Base-by-base conservation (phyloP, 164 flowering plant genomes). In the Cinnamomum chago region DNA sequence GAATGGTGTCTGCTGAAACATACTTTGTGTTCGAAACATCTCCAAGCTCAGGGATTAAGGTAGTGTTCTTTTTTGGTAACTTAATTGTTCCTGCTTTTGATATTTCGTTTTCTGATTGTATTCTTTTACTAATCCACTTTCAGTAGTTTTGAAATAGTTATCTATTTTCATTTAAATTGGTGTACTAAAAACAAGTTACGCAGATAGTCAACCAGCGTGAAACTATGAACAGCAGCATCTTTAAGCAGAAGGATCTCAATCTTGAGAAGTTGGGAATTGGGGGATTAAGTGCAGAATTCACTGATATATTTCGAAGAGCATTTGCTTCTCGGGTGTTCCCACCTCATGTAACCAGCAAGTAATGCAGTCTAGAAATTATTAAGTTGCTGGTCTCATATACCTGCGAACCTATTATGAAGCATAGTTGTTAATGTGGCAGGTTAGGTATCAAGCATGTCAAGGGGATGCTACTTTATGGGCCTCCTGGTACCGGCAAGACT, bases 321-420 rank as follows among this genome's bases (percentile, higher is more conserved):
- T 96, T 96, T 90, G 98, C 99, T 7, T 96, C 98, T 70, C 90
- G 99, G 73, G 98, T 96, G 81, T 92, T 91, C 69, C 99, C 99
- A 76, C 81, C 99, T 4, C 98, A 94, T 81, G 97, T 96, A 76
- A 89, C 97, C 27, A 82, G 62, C 58, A 92, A 91, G 99, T 95
- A 92, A 77, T 74, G 28, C 23, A 28, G 47, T 10, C 58, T 58
- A 64, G 7, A 12, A 50, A 52, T 17, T 69, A 35, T 62, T 40
- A 70, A 58, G 5, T 55, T 71, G 18, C 22, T 7, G n/a, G 7
- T 76, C 23, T 72, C 47, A 12, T 22, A 27, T 67, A n/a, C 73
- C 23, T 51, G 17, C 58, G 50, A 60, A 60, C 69, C 60, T 62
- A 5, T 58, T 11, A 71, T 66, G 35, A 20, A 10, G 51, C 65